Base-by-base conservation (phyloP, 768 basidiomycete genomes). In the Multifurca ochricompacta region DNA sequence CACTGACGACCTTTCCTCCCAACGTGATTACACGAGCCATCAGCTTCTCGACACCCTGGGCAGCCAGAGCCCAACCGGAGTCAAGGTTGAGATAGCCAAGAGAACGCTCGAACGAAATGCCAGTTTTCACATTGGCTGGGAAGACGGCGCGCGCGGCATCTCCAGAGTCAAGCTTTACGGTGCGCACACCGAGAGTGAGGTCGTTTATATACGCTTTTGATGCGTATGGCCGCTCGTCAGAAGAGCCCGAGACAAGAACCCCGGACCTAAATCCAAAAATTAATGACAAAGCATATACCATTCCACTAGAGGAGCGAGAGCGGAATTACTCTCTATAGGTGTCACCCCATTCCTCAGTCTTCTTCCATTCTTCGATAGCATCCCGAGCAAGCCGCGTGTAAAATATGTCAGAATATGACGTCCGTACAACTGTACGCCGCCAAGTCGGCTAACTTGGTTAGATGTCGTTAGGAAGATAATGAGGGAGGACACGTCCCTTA, bases 51-150 rank as follows among this genome's bases (percentile, higher is more conserved):
- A 91, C 63, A 3, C 85, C 90, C 63, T 83, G 78, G 1, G 76
- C 73, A 1, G 93, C 90, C 63, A 85, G 74, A 2, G 80, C 90
- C 93, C 93, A 97, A 13, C 93, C 93, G 1, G 86, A 80, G 34
- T 87, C 82, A 7, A 70, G 71, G 63, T 92, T 95, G 41, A 86
- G 60, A 64, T 87, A 94, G 1, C 85, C 89, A 21, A 67, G 59
- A 31, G 64, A 56, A 8, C 67, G 51, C 6, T 70, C 65, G 51
- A 77, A 73, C n/a, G 28, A 1, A 13, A 68, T 60, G 7, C 68
- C 71, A 3, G 69, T 64, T 41, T 39, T 61, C 21, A 78, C 73
- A 14, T 61, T 62, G 0, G 67, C 48, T 2, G 83, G 79, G 60
- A 87, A 83, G 6, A 69, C 67, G 13, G 64, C 58, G n/a, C 73